A percentile compares a stretch with the other conserved stretches of the same genome.
These are phyloP conservation scores for Suhomyces faveliae DNA, from an alignment of 805 yeast species.

Conservation along the genomic window DNA sequence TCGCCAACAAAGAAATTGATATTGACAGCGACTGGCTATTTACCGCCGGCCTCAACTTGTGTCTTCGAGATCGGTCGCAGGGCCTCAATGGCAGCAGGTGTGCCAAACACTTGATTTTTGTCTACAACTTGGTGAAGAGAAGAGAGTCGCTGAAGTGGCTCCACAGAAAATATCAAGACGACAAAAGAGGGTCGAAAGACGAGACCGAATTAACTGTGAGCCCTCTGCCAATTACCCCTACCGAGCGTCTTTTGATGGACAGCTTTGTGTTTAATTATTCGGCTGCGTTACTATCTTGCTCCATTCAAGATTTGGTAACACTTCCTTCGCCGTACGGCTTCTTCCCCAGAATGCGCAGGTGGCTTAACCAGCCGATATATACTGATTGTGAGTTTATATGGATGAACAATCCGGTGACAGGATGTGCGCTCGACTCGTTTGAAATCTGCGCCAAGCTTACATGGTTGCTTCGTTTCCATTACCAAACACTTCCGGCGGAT, in stretches of 20 bases:
- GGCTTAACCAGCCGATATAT: slow-evolving; percentile 35
- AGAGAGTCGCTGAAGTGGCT: slow-evolving; percentile 8
- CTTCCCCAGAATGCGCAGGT: slow-evolving; percentile 26
- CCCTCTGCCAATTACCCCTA: slow-evolving; percentile 11
- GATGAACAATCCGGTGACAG: slow-evolving; percentile 44
- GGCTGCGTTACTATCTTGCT: slow-evolving; percentile 36
- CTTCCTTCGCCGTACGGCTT: slow-evolving; percentile 45
- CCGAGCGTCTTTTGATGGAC: slow-evolving; percentile 42
- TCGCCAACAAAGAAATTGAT: slow-evolving; percentile 18
- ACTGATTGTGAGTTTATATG: slow-evolving; percentile 34
- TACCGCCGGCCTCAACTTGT: slow-evolving; percentile 38
- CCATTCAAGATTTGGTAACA: slow-evolving; percentile 21
- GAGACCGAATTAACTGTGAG: slow-evolving; percentile 3
- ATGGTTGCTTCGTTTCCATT: slow-evolving; percentile 30
- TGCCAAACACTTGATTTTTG: slow-evolving; percentile 32
- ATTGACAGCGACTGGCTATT: slow-evolving; percentile 40
- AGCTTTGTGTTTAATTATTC: slow-evolving; percentile 45
- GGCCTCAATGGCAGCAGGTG: slow-evolving; percentile 24
- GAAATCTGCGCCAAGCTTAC: slow-evolving; percentile 38
- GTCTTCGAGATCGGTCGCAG: slow-evolving; percentile 36
- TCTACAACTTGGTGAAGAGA: slow-evolving; percentile 32
- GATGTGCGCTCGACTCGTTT: slow-evolving; percentile 36
- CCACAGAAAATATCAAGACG: not conserved
- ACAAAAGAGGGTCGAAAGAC: slow-evolving; percentile 5
- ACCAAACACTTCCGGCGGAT: slow-evolving; percentile 1